phyloP scores from a whole-genome alignment of 1,284 basidiomycete species.

The Sporisorium sorghi region DNA sequence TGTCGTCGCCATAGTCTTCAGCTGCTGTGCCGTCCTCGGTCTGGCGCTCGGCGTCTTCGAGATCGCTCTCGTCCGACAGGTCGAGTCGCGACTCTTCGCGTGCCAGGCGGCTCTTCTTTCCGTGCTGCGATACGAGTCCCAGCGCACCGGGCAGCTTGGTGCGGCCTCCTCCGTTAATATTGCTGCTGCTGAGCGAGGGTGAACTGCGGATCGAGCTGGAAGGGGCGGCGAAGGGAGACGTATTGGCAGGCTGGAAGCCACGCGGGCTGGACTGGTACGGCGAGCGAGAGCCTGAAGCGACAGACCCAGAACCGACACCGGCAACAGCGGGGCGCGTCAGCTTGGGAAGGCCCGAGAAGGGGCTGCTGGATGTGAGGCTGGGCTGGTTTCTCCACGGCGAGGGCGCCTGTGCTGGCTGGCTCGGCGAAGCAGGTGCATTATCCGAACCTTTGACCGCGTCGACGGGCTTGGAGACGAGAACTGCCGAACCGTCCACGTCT shows the following conservation, averaged over 20 bases:
- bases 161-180: not conserved
- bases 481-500: slow-evolving; percentile 33
- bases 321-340: slow-evolving; percentile 21
- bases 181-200: slow-evolving; percentile 18
- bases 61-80: slow-evolving; percentile 13
- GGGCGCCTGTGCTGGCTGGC: slow-evolving; percentile 6
- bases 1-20: slow-evolving; percentile 29
- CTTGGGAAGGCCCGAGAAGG: slow-evolving; percentile 53
- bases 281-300: slow-evolving; percentile 35
- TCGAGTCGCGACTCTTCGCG: slow-evolving; percentile 17
- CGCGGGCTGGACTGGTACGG: slow-evolving; percentile 29
- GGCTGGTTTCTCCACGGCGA: slow-evolving; percentile 49
- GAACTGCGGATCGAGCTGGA: slow-evolving; percentile 32
- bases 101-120: slow-evolving; percentile 32
- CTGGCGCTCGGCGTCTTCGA: slow-evolving; percentile 17
- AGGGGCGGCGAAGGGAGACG: slow-evolving; percentile 31
- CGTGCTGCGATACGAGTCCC: slow-evolving; percentile 44
- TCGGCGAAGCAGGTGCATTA: slow-evolving; percentile 3
- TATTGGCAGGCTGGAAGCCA: slow-evolving; percentile 36
- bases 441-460: slow-evolving; percentile 3
- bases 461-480: slow-evolving; percentile 21
- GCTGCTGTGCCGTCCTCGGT: slow-evolving; percentile 4
- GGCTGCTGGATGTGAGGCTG: slow-evolving; percentile 46
- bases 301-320: slow-evolving; percentile 8
- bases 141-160: slow-evolving; percentile 34